Evolutionary conservation across 1,284 basidiomycete species (phyloP), one percentile per base, ranked within the genome.

Genomic region (Cutaneotrichosporon cutaneum): DNA sequence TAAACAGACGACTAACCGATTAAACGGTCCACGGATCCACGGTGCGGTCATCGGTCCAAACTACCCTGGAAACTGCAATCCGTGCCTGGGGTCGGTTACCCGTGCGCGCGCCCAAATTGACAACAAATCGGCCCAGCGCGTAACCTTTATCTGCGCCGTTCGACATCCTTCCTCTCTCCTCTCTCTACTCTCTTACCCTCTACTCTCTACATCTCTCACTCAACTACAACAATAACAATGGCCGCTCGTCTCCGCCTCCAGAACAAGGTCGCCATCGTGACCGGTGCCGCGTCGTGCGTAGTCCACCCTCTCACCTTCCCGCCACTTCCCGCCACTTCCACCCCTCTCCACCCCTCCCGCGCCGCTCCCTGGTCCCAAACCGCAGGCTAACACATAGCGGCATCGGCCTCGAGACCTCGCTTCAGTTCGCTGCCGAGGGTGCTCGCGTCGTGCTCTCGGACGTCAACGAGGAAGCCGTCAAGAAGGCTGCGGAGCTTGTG

Each of bases 391-490:
- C 54, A 16, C 8, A 6, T 58, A 77, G 77, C 64, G 95, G 94
- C 14, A 96, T 98, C 77, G 94, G 94, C 44, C 86, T 96, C 62
- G 93, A 98, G 81, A 89, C 92, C 1, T 88, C 92, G 22, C 83
- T 96, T 65, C 85, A 97, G 61, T 98, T 98, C 77, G 94, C 94
- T 6, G 84, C 86, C 61, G 94, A 98, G 77, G 94, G 94, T 52
- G 92, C 92, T 16, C 85, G 87, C 71, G 87, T 97, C 67, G 78
- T 96, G 48, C 85, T 95, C 48, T 88, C 88, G 21, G 94, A 98
- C 77, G 87, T 97, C 78, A 95, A 94, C 80, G 72, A 88, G 27
- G 81, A 83, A 45, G 88, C 87, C 13, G 92, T 87, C n/a, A 81
- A 90, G 74, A 87, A 85, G 62, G 88, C 84, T 3, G 88, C 85